Evolutionary conservation across 305 asterid genomes (phyloP), one percentile per base, ranked within the genome.

Genomic region (Fraxinus platypoda): DNA sequence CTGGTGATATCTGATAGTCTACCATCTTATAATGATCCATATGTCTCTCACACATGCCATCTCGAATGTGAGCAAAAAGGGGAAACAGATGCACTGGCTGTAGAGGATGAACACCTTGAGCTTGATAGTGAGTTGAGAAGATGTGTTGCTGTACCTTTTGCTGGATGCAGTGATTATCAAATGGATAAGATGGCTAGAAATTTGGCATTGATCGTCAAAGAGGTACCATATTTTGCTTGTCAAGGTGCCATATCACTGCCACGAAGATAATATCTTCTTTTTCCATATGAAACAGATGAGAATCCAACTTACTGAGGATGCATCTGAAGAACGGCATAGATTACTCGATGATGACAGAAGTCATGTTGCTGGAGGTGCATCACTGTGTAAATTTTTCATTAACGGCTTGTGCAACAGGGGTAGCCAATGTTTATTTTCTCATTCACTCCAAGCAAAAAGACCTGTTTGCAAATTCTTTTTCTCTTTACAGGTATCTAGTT

Each of bases 401-500:
- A 87, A 41, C 70, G 99, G 99, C 30, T 72, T 38, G 74, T 94
- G 99, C 93, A 94, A 88, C 86, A 85, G 92, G 91, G 98, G 98
- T 30, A 88, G 88, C 87, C 90, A 88, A 30, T 96, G 99, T 87
- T 34, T 82, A 31, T 96, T 91, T 88, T 90, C 98, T 84, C 99
- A 96, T 87, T 91, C 98, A 57, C 85, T 86, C 75, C 85, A 83
- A 82, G 91, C 94, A 77, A 87, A 87, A 83, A 88, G 62, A 78
- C 94, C 95, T 12, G 80, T 74, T 62, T 96, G 99, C 91, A 96
- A 90, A 35, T 96, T 95, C 89, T 89, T 93, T 85, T 92, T 92
- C 92, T 92, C 98, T 35, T 88, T 96, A 85, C 91, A 96, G 98
- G 99, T 96, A 92, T 78, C 80, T 77, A 7, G 74, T 66, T 83